Conservation (phyloP, 2,329 filamentous ascomycete genomes). For the Seiridium cupressi region DNA sequence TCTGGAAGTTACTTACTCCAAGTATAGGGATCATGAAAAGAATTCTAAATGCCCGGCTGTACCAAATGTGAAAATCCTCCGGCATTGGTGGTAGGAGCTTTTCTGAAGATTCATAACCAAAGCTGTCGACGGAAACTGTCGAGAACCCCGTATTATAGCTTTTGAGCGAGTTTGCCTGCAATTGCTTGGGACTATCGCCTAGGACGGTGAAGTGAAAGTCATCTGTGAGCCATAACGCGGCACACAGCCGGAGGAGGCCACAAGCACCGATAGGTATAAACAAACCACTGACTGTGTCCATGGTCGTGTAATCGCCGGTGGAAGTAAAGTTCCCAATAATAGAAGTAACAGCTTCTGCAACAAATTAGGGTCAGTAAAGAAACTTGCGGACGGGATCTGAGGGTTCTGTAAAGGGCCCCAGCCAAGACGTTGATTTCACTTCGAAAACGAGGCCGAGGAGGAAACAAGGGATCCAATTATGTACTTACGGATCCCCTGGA, state of each 20-base stretch:
- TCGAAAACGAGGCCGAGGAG: no score
- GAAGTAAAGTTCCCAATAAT: neutral
- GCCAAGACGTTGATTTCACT: no score
- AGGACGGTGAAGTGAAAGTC: conserved; percentile 1
- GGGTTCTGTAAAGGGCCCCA: no score
- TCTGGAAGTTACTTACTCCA: neutral
- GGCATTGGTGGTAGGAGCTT: neutral
- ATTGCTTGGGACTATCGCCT: neutral
- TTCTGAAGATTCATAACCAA: neutral
- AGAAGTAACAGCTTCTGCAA: neutral
- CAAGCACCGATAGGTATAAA: neutral
- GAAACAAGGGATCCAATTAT: no score
- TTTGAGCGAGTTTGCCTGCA: neutral
- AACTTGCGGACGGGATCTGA: no score
- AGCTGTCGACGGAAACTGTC: neutral
- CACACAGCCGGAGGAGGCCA: neutral
- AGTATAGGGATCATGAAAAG: neutral
- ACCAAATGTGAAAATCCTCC: neutral
- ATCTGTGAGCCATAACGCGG: neutral
- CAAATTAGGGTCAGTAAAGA: no score
- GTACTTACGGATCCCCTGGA: neutral
- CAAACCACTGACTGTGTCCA: conserved; percentile 1
- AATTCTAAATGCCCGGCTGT: neutral
- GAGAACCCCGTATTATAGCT: neutral
- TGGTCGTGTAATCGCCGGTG: neutral